Evolutionary conservation across 768 basidiomycete genomes (phyloP), one percentile per base, ranked within the genome.

Genomic region (Collybiopsis luxurians): DNA sequence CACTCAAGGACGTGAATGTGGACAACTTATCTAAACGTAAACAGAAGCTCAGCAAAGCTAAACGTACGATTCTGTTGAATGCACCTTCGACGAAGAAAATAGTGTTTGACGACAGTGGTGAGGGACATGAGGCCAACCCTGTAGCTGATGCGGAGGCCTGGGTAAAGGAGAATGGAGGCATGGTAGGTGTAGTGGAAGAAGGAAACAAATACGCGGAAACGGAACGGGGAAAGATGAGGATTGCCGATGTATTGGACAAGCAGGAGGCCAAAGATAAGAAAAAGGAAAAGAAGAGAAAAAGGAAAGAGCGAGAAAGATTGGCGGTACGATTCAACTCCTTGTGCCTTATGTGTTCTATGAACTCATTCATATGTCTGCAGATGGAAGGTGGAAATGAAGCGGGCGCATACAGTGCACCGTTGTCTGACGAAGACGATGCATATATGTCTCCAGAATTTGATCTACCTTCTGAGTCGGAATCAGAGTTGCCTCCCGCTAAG

Each of bases 61-160:
- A 92, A 69, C 89, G 88, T 61, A 83, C 84, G 27, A 74, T 90
- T 54, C 69, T 84, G 26, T 87, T 86, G 59, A 73, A 67, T 53
- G 81, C 86, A 1, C 84, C 83, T 12, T 63, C 79, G 53, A 75
- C 83, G 3, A 82, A 80, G 57, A 97, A 93, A 71, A 77, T 96
- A 31, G 73, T 97, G 6, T 99, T 97, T 64, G 95, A 98, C 64
- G 94, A 95, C 21, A 87, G 88, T 7, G 95, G 97, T 4, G 75
- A 80, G 5, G 76, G 87, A 34, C 92, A 91, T 66, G 83, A 91
- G 63, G 60, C 94, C 23, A 95, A 97, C 62, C 92, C 95, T 74
- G 78, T 95, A 70, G 82, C 85, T 31, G 84, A 85, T 63, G 83
- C 82, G 13, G 85, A 87, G n/a, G 85, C 85, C 55, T 85, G 83